Evolutionary conservation across 176 grass and related monocot genomes (phyloP), one percentile per base, ranked within the genome.

Genomic region (Eleusine coracana): DNA sequence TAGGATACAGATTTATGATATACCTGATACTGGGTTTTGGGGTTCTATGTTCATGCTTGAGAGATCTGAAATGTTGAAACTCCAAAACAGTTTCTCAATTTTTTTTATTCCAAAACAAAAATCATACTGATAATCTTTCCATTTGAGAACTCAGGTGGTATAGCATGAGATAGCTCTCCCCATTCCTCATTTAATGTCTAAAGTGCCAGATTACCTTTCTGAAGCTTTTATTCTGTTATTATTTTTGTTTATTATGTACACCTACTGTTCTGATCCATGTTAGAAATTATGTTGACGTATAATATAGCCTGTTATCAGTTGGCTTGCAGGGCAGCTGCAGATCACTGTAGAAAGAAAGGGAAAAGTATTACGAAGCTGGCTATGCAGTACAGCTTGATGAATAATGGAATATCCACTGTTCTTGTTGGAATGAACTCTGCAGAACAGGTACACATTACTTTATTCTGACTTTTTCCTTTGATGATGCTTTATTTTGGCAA

Each of bases 351-450:
- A 81, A 84, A 91, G 46, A 91, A 91, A 72, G 92, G 83, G 51
- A 87, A 90, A 73, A 89, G 79, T 18, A 89, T 95, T 75, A 80
- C 87, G 0, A 98, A 93, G 91, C 70, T 98, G 84, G 92, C 96
- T 63, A 59, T 98, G 85, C 89, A 93, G 73, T 92, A 93, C 82
- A 93, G 92, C 72, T 88, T 98, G 89, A 89, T 93, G 86, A 95
- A 95, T 66, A 91, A 80, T 74, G 89, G 91, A 37, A 93, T 98
- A 83, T 89, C 92, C 1, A 90, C 91, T 1, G 85, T 95, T 73
- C 91, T 98, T 86, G 92, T 98, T 70, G 96, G 92, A 67, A 98
- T 98, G 92, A 98, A 90, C 73, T 98, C 96, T 77, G 77, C 80
- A 42, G 45, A 89, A 77, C 96, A 98, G 92, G 92, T 95, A 60